Evolutionary conservation across 2,329 filamentous ascomycete genomes (phyloP), one percentile per base, ranked within the genome.

Genomic region (Cladophialophora immunda): DNA sequence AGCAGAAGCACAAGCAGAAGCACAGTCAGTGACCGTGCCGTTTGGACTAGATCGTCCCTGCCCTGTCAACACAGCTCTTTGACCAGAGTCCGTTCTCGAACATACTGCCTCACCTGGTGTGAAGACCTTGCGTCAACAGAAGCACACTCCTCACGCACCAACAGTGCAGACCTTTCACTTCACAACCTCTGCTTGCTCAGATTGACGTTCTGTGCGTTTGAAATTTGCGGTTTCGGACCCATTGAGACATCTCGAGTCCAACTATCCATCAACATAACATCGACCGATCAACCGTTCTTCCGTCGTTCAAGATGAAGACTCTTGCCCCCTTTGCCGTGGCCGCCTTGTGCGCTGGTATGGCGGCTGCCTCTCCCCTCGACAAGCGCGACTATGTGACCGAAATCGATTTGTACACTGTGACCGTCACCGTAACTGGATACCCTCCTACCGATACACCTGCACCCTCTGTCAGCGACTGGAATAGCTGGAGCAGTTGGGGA

Each of bases 321-420:
- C 38, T 59, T 15, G 57, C 68, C 50, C 30, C 53, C 29, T 50
- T 79, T 52, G 63, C 79, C 61, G 62, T 80, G 55, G 74, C 75
- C 59, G 78, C 77, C 55, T 69, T 80, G 65, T 78, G 75, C 74
- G 78, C 77, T 57, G 72, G 75, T 36, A 73, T 77, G 64, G 73
- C 75, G 45, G 65, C 76, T 67, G 78, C 75, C 60, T 73, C 74
- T 50, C 77, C 76, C 25, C 47, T 77, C 52, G 72, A 78, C 56
- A 78, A 78, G 73, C 76, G 76, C 62, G 73, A 73, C 34, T 77
- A 77, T 57, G 75, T 75, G 50, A 79, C 77, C 61, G 77, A 62
- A 41, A 30, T 63, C 17, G 68, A 66, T 34, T 50, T 36, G 52
- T 72, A 76, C 58, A 79, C 78, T 41, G 72, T 78, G 55, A 81